Evolutionary conservation across 805 yeast species (phyloP), one percentile per base, ranked within the genome.

Genomic region (Aciculoconidium aculeatum): DNA sequence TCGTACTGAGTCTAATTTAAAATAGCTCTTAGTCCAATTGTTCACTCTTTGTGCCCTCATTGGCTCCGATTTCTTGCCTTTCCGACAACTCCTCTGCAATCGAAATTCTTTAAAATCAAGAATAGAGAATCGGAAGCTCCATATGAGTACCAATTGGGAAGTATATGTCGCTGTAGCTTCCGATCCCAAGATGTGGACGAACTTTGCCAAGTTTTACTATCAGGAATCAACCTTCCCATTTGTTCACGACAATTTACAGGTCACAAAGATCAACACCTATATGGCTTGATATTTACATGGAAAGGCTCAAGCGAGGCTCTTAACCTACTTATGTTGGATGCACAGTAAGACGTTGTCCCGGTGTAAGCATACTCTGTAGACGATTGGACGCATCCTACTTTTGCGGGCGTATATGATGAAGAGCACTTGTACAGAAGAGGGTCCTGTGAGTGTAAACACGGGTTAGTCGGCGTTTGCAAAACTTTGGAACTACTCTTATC

Each of bases 291-390:
- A 2, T 67, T 61, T 48, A 76, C 82, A n/a, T 72, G 83, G 72
- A 47, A 65, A 35, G 92, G 94, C 4, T 26, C 56, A 4, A 49
- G 70, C 5, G 11, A 22, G 9, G 51, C 65, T 11, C 86, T 81
- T 10, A 77, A 79, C 49, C 94, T 94, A 9, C 41, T 77, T 15
- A 46, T 84, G 53, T 59, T 82, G 28, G 72, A 80, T 45, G 88
- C 90, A 1, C 94, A 84, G 49, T 80, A 74, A 51, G 94, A 83
- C 45, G 84, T 79, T 4, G 94, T 84, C 14, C 94, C 94, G 1
- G 80, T 81, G 6, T 80, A 76, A 42, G 49, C 53, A 10, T 70
- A 67, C 17, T 74, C 86, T 0, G 51, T 65, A 29, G 53, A 47
- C 16, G 61, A 71, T 32, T 84, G 94, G 94, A 56, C 58, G 1